These are phyloP conservation scores for Amniculicola lignicola DNA, from an alignment of 495 filamentous ascomycete genomes.

Conservation along the genomic window DNA sequence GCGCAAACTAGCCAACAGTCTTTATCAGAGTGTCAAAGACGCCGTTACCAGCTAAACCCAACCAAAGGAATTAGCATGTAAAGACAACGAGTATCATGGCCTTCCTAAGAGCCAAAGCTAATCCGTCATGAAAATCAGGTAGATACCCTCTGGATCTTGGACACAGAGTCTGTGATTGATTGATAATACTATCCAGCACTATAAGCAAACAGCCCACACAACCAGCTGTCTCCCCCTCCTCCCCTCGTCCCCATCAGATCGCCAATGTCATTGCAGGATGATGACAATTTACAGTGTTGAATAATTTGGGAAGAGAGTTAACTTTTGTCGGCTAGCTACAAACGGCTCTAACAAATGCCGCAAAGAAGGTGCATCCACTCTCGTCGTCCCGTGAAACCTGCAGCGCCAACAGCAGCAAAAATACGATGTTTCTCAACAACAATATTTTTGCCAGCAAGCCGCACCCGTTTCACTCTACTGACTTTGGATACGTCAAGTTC, in stretches of 20 bases:
- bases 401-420: too few relatives aligned
- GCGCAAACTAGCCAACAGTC: not conserved
- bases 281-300: not conserved
- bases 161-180: slow-evolving; percentile 2
- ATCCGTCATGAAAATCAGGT: not conserved
- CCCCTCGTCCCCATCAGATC: not conserved
- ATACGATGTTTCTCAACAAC: not conserved
- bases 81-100: too few relatives aligned
- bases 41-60: too few relatives aligned
- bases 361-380: too few relatives aligned
- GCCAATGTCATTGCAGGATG: not conserved
- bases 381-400: too few relatives aligned
- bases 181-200: slow-evolving; percentile 7
- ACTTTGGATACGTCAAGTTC: slow-evolving; percentile 1
- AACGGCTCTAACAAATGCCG: too few relatives aligned
- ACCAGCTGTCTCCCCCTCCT: not conserved
- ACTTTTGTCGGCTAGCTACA: too few relatives aligned
- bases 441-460: too few relatives aligned
- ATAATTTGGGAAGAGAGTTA: not conserved
- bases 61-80: too few relatives aligned
- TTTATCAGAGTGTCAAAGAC: not conserved
- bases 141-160: slow-evolving; percentile 5
- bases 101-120: slow-evolving; percentile 1
- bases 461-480: not conserved
- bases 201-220: slow-evolving; percentile 2